Evolutionary conservation across 495 filamentous ascomycete species (phyloP).

Genomic region (Tuber aestivum): DNA sequence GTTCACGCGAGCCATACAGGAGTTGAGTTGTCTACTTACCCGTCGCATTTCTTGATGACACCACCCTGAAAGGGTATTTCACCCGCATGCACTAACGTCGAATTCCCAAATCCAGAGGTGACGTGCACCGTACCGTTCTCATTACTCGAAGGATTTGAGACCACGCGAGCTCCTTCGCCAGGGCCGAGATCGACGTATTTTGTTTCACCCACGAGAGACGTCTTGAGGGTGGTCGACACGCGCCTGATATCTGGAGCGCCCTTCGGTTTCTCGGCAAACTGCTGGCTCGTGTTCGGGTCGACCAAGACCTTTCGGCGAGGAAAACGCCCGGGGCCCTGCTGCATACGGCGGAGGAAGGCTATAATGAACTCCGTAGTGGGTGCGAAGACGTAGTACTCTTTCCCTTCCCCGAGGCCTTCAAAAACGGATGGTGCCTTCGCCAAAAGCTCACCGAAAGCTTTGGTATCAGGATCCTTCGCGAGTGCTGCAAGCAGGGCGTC

Average conservation of each 20-base stretch:
- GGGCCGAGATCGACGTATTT: neutral
- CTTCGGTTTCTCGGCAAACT: neutral
- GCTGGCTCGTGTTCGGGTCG: no score
- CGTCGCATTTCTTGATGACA: neutral
- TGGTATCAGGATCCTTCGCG: neutral
- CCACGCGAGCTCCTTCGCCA: neutral
- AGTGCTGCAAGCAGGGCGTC: neutral
- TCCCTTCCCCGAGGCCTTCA: neutral
- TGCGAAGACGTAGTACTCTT: neutral
- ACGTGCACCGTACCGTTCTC: neutral
- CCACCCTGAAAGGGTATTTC: neutral
- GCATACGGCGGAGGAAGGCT: neutral
- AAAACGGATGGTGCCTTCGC: neutral
- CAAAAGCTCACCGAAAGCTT: neutral
- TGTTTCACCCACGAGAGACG: neutral
- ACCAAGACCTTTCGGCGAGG: neutral
- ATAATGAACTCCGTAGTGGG: neutral
- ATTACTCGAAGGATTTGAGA: neutral
- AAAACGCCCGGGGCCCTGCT: neutral
- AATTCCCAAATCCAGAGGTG: neutral
- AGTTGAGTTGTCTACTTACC: neutral
- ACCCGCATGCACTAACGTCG: neutral
- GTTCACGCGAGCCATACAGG: no score
- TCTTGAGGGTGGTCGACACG: neutral
- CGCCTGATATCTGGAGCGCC: neutral